A percentile compares a stretch with the other conserved stretches of the same genome.
Conservation (phyloP, 1,284 basidiomycete genomes). For the Ustilago hordei region DNA sequence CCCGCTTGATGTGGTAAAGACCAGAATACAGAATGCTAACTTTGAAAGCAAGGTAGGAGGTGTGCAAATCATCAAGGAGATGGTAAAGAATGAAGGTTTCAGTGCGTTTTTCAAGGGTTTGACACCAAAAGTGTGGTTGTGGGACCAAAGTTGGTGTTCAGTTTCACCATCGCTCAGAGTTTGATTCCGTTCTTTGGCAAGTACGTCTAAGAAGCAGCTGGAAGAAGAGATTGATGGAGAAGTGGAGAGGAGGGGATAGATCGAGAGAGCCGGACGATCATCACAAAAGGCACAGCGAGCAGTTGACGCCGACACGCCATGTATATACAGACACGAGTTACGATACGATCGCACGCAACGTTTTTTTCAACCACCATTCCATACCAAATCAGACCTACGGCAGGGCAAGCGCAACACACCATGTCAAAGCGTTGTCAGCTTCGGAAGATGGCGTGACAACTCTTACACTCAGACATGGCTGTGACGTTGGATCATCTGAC, state of each 20-base stretch:
- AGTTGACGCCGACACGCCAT: background rate
- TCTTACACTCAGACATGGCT: too few relatives aligned
- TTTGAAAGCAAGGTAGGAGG: slow-evolving; percentile 90
- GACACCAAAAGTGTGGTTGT: slow-evolving; percentile 86
- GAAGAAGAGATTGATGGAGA: background rate
- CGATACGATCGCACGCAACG: background rate
- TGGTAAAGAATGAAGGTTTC: slow-evolving; percentile 86
- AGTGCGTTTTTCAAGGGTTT: slow-evolving; percentile 96
- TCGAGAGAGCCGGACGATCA: background rate
- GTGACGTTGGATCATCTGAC: too few relatives aligned
- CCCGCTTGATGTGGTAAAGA: slow-evolving; percentile 92
- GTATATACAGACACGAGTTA: background rate
- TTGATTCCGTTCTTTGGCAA: slow-evolving; percentile 93
- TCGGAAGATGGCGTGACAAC: too few relatives aligned
- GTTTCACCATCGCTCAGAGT: slow-evolving; percentile 94
- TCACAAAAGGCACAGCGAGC: background rate
- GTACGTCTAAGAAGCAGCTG: slow-evolving; percentile 47
- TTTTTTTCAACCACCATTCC: slow-evolving; percentile 8
- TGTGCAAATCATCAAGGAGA: slow-evolving; percentile 85
- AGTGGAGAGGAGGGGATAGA: too few relatives aligned
- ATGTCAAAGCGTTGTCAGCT: too few relatives aligned
- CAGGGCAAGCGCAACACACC: background rate
- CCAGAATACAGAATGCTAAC: slow-evolving; percentile 92
- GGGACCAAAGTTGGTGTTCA: slow-evolving; percentile 97
- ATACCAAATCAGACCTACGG: background rate